Evolutionary conservation across 495 filamentous ascomycete species (phyloP), one percentile per base, ranked within the genome.

Genomic region (Pseudoneurospora amorphoporcata): DNA sequence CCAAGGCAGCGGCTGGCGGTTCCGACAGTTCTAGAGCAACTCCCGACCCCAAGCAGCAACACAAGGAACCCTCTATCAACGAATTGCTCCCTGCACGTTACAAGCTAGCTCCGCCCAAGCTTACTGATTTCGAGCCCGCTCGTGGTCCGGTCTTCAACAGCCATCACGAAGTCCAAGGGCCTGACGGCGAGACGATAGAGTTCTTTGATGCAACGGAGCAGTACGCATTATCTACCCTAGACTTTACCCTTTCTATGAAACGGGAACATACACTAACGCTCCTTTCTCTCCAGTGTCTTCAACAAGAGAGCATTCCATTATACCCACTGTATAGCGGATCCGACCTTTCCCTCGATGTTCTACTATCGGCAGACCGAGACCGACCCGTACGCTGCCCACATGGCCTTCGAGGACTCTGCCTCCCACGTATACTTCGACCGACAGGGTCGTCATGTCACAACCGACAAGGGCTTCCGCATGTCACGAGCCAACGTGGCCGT

Each of bases 231-330:
- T 58, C 14, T 8, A 35, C 78, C 47, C 37, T 4, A 10, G 4
- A 12, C 4, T 41, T 29, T 3, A 37, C 6, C 32, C 14, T 12
- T 53, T 39, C 2, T 7, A 29, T 8, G 39, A 17, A 16, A 32
- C 7, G 61, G 37, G 19, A 53, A 45, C 35, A 19, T 7, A 8
- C 8, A 3, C 71, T 69, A 45, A 72, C 71, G 35, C 79, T 81
- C 37, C 72, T 78, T 47, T 12, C 29, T 53, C 19, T n/a, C 19
- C 75, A 93, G 91, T 79, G 92, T 95, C 53, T 92, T 89, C 74
- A 98, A 97, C 76, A 95, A 95, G 78, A 94, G 94, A 81, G 92
- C 89, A 53, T 98, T 92, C 75, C 91, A 92, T 43, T 99, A 98
- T 79, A 92, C 87, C 43, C 93, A 94, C 73, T 96, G 93, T 77